phyloP scores from a whole-genome alignment of 768 basidiomycete species.

The Dentipellis fragilis region DNA sequence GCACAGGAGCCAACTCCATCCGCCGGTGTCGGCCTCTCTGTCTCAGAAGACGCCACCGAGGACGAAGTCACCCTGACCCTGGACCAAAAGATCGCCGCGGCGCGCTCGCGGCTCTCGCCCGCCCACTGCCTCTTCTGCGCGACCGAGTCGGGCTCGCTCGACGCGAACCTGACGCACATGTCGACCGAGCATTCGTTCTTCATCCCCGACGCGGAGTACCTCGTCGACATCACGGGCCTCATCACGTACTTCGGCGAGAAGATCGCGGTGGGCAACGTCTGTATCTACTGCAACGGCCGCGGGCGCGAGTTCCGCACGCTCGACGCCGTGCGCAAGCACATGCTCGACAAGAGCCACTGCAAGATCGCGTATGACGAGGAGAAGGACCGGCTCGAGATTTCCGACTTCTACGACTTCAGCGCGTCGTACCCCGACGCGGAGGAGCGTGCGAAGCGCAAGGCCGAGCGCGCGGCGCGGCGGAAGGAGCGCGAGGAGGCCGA shows the following conservation, averaged over 20 bases:
- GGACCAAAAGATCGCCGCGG: slow-evolving; percentile 66
- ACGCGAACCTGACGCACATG: slow-evolving; percentile 82
- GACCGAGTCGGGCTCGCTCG: slow-evolving; percentile 35
- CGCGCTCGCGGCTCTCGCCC: slow-evolving; percentile 50
- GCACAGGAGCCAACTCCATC: neutral
- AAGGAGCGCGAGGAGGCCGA: slow-evolving; percentile 6
- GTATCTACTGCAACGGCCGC: slow-evolving; percentile 81
- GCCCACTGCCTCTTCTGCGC: slow-evolving; percentile 84
- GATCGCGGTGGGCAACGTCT: slow-evolving; percentile 86
- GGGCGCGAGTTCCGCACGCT: slow-evolving; percentile 75
- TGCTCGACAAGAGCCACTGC: slow-evolving; percentile 94
- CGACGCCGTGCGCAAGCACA: slow-evolving; percentile 89
- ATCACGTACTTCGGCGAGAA: slow-evolving; percentile 86
- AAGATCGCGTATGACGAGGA: slow-evolving; percentile 87
- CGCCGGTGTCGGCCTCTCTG: slow-evolving; percentile 17
- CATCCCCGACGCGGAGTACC: slow-evolving; percentile 87
- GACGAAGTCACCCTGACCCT: slow-evolving; percentile 45
- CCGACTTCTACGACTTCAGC: slow-evolving; percentile 91
- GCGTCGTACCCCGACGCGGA: slow-evolving; percentile 59
- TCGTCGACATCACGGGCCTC: slow-evolving; percentile 76
- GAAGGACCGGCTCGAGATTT: slow-evolving; percentile 72
- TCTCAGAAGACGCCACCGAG: slow-evolving; percentile 30
- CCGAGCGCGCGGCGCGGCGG: slow-evolving; percentile 7
- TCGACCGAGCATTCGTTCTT: slow-evolving; percentile 83
- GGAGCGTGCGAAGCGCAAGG: slow-evolving; percentile 13